Evolutionary conservation across 192 early-diverging fungal species (phyloP), one percentile per base, ranked within the genome.

Genomic region (Backusella mclennaniae): DNA sequence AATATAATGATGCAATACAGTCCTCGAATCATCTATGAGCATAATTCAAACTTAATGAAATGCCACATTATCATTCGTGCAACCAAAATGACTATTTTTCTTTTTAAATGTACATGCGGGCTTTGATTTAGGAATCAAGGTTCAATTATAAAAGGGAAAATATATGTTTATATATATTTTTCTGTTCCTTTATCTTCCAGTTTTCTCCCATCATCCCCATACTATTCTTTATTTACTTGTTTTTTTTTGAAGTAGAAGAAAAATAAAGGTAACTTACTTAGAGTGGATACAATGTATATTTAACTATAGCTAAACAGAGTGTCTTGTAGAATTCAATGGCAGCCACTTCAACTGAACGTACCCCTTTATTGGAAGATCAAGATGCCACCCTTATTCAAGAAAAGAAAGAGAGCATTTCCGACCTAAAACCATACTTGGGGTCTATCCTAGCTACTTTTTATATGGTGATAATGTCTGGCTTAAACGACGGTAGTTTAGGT

Each of bases 401-500:
- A 29, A 63, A 63, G 56, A 63, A 63, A 63, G 56, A 63, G 23
- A 63, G 56, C 12, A 63, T 63, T 29, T 29, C 21, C 1, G 56
- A 63, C 12, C 23, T 63, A 26, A 63, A 26, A 14, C 56, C 56
- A 12, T 63, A 26, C 12, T 2, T 29, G 26, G 56, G 56, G 3
- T 63, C 56, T 63, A 63, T 63, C 8, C 56, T 63, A 9, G 23
- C 76, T 23, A 29, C 46, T 12, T 46, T 29, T 23, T 76, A 36
- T 31, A 76, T 76, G 67, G 70, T 46, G 6, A 66, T 70, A 1
- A 33, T 75, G 9, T 53, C 75, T 49, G 78, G 78, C 38, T 33
- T 80, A 7, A 78, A 82, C 26, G 81, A 82, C 44, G 81, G 81
- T 38, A 70, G 41, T 23, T 69, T 82, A 38, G 81, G 77, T 29